Percentiles rank a stretch among this genome's conserved stretches.
These are phyloP conservation scores for Avena insularis DNA, from an alignment of 176 grass and related monocot species.

Conservation along the genomic window DNA sequence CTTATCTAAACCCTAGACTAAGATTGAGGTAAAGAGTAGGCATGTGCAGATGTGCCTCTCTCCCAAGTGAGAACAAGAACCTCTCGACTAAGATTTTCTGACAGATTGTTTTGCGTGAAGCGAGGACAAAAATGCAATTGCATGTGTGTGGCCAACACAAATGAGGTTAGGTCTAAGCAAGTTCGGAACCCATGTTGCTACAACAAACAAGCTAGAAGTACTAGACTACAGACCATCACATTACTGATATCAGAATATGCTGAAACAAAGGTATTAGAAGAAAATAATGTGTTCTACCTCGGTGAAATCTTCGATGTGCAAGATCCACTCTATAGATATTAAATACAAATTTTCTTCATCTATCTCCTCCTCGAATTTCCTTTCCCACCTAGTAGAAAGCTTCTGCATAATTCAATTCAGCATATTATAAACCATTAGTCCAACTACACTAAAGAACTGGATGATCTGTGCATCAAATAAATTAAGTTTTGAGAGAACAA, in stretches of 20 bases:
- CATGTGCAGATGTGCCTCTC: too few relatives aligned
- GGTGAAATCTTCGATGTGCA: slow-evolving; percentile 90
- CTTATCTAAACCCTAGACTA: too few relatives aligned
- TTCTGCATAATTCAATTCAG: slow-evolving; percentile 63
- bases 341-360: slow-evolving; percentile 76
- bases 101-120: background rate
- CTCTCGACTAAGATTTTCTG: too few relatives aligned
- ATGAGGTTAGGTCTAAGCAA: background rate
- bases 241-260: slow-evolving; percentile 3
- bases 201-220: slow-evolving; percentile 26
- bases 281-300: slow-evolving; percentile 59
- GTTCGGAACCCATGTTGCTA: background rate
- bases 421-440: slow-evolving; percentile 18
- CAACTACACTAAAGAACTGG: background rate
- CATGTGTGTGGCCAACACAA: background rate
- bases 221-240: background rate
- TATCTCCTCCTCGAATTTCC: slow-evolving; percentile 85
- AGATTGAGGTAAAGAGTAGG: too few relatives aligned
- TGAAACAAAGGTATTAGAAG: slow-evolving; percentile 18
- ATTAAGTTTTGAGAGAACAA: slow-evolving; percentile 19
- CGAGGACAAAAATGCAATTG: background rate
- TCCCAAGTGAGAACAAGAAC: too few relatives aligned
- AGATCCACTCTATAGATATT: slow-evolving; percentile 80
- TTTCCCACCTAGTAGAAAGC: slow-evolving; percentile 83
- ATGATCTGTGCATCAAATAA: background rate